phyloP scores from a whole-genome alignment of 1,284 basidiomycete species.

The Fomitopsis palustris region DNA sequence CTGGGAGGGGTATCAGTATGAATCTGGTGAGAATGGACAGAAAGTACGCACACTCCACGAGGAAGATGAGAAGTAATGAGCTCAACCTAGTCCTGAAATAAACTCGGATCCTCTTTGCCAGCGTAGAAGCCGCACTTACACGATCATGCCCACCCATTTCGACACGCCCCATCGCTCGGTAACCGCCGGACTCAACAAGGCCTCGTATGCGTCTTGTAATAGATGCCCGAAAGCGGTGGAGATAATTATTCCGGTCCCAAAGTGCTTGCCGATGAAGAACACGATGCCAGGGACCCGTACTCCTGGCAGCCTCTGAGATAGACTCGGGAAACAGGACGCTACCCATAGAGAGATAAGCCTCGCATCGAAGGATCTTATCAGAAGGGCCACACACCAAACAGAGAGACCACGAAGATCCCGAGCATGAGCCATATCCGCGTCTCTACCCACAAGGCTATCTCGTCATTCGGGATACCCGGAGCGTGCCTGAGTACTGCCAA shows the following conservation, averaged over 20 bases:
- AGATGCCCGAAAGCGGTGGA: constrained; percentile 79
- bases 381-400: constrained; percentile 28
- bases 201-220: constrained; percentile 69
- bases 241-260: constrained; percentile 78
- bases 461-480: not conserved
- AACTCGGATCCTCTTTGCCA: not conserved
- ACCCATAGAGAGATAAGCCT: not conserved
- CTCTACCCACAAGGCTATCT: not conserved
- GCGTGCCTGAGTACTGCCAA: no score
- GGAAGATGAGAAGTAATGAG: constrained; percentile 66
- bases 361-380: not conserved
- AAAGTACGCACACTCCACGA: constrained; percentile 66
- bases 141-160: constrained; percentile 62
- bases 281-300: constrained; percentile 59
- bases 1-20: constrained; percentile 29
- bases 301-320: constrained; percentile 51
- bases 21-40: not conserved
- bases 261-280: constrained; percentile 80
- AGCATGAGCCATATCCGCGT: constrained; percentile 24
- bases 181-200: constrained; percentile 46
- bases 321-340: constrained; percentile 68
- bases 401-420: constrained; percentile 34
- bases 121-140: constrained; percentile 37
- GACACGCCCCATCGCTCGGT: constrained; percentile 44
- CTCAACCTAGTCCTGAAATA: constrained; percentile 41